Evolutionary conservation across 352 stramenopile species (phyloP).

Genomic region (Pythium insidiosum): DNA sequence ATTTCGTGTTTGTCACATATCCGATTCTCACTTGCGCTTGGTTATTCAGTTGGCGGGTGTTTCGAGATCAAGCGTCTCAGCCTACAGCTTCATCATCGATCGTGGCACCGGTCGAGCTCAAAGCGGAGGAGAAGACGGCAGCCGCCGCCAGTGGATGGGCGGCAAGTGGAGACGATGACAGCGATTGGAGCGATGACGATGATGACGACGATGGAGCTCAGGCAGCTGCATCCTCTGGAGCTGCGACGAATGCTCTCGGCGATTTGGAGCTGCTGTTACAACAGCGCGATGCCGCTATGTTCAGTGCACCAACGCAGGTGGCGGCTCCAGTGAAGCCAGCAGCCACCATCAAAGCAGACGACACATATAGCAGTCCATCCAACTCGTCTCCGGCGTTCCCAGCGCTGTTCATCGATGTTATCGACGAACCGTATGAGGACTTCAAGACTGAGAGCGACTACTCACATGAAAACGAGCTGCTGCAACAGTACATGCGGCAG

Average conservation of each 20-base stretch:
- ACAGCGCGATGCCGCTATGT: constrained; percentile 56
- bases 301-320: constrained; percentile 2
- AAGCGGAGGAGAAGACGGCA: constrained; percentile 6
- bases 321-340: constrained; percentile 1
- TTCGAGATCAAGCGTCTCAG: constrained; percentile 43
- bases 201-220: constrained; percentile 20
- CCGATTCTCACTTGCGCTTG: neutral
- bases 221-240: constrained; percentile 2
- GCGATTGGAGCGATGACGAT: constrained; percentile 65
- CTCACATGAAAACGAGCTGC: constrained; percentile 57
- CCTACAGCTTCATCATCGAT: constrained; percentile 1
- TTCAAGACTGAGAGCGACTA: constrained; percentile 57
- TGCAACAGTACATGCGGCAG: constrained; percentile 73
- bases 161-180: constrained; percentile 36
- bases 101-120: neutral
- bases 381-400: constrained; percentile 26
- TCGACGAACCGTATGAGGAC: constrained; percentile 70
- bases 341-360: constrained; percentile 1
- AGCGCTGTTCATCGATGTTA: constrained; percentile 56
- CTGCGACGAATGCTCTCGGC: constrained; percentile 8
- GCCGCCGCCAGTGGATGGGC: constrained; percentile 11
- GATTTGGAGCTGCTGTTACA: constrained; percentile 65
- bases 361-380: constrained; percentile 1
- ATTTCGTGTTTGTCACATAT: too few species aligned
- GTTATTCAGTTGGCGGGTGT: constrained; percentile 51